A percentile compares a stretch with the other conserved stretches of the same genome.
Conservation (phyloP, 768 basidiomycete species). For the Russula brevipes region DNA sequence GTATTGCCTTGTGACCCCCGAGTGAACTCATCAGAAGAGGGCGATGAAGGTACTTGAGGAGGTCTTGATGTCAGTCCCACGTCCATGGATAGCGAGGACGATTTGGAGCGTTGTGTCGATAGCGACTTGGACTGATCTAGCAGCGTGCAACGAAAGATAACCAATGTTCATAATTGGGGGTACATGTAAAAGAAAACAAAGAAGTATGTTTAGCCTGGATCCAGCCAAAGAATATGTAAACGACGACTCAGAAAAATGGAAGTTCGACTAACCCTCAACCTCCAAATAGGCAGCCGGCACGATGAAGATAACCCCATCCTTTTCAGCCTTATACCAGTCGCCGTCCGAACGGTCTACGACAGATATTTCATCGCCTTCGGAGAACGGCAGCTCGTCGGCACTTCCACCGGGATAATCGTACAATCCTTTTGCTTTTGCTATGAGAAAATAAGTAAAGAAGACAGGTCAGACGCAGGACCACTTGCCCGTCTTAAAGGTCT, state of each 20-base stretch:
- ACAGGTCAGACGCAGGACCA: slow-evolving; percentile 17
- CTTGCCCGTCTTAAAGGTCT: slow-evolving; percentile 64
- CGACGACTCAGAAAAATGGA: slow-evolving; percentile 51
- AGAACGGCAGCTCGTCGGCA: slow-evolving; percentile 80
- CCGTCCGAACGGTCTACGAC: slow-evolving; percentile 80
- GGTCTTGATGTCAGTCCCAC: neutral
- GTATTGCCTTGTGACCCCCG: slow-evolving; percentile 23
- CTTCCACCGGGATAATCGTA: slow-evolving; percentile 70
- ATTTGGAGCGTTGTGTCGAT: neutral
- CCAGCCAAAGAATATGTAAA: slow-evolving; percentile 46
- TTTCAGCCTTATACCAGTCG: slow-evolving; percentile 97
- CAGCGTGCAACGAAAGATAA: slow-evolving; percentile 7
- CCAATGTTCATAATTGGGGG: slow-evolving; percentile 26
- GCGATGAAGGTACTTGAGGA: neutral
- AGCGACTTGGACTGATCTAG: slow-evolving; percentile 13
- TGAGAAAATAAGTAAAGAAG: slow-evolving; percentile 11
- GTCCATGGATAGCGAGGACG: neutral
- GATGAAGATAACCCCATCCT: slow-evolving; percentile 77
- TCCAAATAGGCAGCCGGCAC: slow-evolving; percentile 92
- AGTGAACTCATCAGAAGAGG: neutral
- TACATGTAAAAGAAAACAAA: slow-evolving; percentile 40
- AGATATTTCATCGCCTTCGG: slow-evolving; percentile 69
- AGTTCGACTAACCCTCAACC: slow-evolving; percentile 81
- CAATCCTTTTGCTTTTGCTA: slow-evolving; percentile 70
- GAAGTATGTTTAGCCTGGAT: slow-evolving; percentile 77